Evolutionary conservation across 768 basidiomycete species (phyloP).

Genomic region (Rhizopogon roseolus): DNA sequence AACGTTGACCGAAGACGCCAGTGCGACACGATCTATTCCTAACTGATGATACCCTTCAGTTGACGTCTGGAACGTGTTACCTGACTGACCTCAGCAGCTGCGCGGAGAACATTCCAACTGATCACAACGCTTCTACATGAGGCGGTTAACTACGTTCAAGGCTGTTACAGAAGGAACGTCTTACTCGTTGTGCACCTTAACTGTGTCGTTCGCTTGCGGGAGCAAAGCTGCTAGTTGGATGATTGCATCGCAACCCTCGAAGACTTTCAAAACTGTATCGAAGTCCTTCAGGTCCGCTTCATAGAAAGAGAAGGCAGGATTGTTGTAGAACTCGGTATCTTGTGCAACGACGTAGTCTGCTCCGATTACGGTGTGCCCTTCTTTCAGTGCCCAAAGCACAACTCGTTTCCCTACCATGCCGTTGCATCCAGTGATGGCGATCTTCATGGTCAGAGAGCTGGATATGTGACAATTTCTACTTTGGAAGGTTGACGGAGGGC

Average conservation of each 20-base stretch:
- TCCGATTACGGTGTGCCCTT: slow-evolving; percentile 50
- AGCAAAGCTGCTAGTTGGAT: slow-evolving; percentile 48
- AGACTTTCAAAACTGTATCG: slow-evolving; percentile 36
- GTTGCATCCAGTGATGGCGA: slow-evolving; percentile 58
- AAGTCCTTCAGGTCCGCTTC: slow-evolving; percentile 47
- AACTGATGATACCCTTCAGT: slow-evolving; percentile 28
- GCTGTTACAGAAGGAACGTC: slow-evolving; percentile 5
- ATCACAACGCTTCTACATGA: slow-evolving; percentile 55
- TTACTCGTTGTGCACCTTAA: slow-evolving; percentile 55
- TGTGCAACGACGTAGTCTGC: slow-evolving; percentile 35
- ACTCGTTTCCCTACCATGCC: slow-evolving; percentile 53
- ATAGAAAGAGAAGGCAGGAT: slow-evolving; percentile 37
- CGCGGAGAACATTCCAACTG: slow-evolving; percentile 67
- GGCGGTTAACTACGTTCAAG: neutral
- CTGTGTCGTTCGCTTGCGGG: slow-evolving; percentile 52
- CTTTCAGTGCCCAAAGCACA: slow-evolving; percentile 41
- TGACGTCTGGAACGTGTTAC: neutral
- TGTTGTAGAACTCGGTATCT: slow-evolving; percentile 12
- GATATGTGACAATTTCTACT: too few relatives aligned
- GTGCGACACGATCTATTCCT: slow-evolving; percentile 55
- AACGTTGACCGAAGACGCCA: slow-evolving; percentile 65
- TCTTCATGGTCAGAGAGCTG: slow-evolving; percentile 33
- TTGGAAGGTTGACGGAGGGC: too few relatives aligned
- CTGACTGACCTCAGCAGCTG: slow-evolving; percentile 52
- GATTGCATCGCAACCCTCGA: slow-evolving; percentile 52